Conservation (phyloP, 2,329 filamentous ascomycete genomes). For the Plectosphaerella sp. region DNA sequence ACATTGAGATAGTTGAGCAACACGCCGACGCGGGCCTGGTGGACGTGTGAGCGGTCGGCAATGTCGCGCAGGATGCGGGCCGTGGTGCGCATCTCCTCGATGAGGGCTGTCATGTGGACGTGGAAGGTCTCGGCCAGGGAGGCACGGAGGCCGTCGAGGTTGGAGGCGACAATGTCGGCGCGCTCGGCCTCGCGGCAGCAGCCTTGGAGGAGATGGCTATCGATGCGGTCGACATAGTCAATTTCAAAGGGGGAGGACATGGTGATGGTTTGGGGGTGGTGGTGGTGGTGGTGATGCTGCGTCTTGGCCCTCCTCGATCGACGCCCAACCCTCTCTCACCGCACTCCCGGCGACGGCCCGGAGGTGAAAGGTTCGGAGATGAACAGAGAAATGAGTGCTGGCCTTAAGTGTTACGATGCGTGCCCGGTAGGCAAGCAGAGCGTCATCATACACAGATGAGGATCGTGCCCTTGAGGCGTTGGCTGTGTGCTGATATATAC, state of each 20-base stretch:
- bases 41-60: slow-evolving; percentile 48
- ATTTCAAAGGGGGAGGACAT: slow-evolving; percentile 3
- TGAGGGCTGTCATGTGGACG: slow-evolving; percentile 41
- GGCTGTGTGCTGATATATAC: no score
- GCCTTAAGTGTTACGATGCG: no score
- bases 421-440: no score
- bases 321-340: not conserved
- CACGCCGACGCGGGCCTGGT: slow-evolving; percentile 43
- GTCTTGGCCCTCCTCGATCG: not conserved
- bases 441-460: no score
- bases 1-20: slow-evolving; percentile 53
- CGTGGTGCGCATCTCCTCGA: slow-evolving; percentile 40
- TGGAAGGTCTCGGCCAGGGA: slow-evolving; percentile 38
- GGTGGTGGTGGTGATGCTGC: not conserved
- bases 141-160: slow-evolving; percentile 44
- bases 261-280: not conserved
- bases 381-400: no score
- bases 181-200: slow-evolving; percentile 52
- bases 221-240: slow-evolving; percentile 18
- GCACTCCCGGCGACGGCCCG: not conserved
- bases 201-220: slow-evolving; percentile 39
- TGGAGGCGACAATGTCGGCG: slow-evolving; percentile 40
- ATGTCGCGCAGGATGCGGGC: slow-evolving; percentile 47
- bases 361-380: not conserved
- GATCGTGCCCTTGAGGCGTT: no score